A percentile compares a stretch with the other conserved stretches of the same genome.
Conservation (phyloP, 306 rosid genomes). For the Medicago arabica region DNA sequence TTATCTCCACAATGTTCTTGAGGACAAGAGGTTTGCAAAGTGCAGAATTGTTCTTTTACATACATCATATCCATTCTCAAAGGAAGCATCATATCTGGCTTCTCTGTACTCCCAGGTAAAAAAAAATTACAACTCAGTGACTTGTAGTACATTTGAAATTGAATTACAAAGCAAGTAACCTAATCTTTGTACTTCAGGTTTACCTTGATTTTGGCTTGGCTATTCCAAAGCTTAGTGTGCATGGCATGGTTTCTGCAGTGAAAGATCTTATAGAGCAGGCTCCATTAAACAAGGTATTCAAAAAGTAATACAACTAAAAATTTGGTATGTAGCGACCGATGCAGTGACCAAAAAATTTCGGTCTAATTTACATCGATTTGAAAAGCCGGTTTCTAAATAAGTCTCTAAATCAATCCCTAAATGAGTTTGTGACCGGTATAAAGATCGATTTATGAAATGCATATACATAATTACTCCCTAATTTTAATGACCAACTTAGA, state of each 20-base stretch:
- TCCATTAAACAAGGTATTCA: slow-evolving; percentile 76
- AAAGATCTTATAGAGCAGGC: slow-evolving; percentile 91
- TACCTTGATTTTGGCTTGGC: slow-evolving; percentile 94
- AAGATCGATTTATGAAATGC: neutral
- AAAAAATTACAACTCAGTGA: slow-evolving; percentile 28
- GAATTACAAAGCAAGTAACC: slow-evolving; percentile 12
- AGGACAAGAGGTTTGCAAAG: slow-evolving; percentile 77
- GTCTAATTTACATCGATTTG: neutral
- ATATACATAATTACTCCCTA: too few relatives aligned
- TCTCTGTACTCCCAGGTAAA: slow-evolving; percentile 83
- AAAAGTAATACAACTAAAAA: neutral
- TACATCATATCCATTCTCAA: slow-evolving; percentile 89
- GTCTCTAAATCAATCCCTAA: neutral
- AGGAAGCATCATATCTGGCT: slow-evolving; percentile 92
- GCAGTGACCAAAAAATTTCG: neutral
- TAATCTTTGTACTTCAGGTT: slow-evolving; percentile 56
- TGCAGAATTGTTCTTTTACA: slow-evolving; percentile 82
- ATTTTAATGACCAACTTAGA: too few relatives aligned
- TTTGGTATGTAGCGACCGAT: too few relatives aligned
- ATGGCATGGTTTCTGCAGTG: slow-evolving; percentile 83
- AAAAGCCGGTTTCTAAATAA: neutral
- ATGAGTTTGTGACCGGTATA: neutral
- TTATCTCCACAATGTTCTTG: slow-evolving; percentile 82
- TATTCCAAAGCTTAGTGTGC: slow-evolving; percentile 86
- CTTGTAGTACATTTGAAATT: slow-evolving; percentile 24